phyloP scores from a whole-genome alignment of 176 grass and related monocot genomes.

The Zoysia pacifica region DNA sequence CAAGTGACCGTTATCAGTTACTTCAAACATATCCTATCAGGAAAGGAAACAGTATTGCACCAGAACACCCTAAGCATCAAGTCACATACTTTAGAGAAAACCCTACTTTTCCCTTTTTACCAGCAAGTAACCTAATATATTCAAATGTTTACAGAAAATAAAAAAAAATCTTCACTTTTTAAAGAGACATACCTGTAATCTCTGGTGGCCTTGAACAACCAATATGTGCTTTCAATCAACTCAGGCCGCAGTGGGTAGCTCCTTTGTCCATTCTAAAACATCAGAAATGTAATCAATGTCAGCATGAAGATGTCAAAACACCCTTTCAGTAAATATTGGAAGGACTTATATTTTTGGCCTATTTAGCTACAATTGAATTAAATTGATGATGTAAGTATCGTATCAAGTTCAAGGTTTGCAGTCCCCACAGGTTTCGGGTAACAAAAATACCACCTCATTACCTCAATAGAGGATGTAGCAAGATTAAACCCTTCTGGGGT shows the following conservation, averaged over 20 bases:
- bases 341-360: neutral
- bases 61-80: neutral
- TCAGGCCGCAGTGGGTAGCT: constrained; percentile 90
- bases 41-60: neutral
- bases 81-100: neutral
- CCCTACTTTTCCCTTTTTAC: constrained; percentile 3
- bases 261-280: constrained; percentile 80
- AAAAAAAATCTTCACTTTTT: constrained; percentile 45
- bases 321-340: neutral
- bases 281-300: constrained; percentile 9
- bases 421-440: neutral
- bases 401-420: constrained; percentile 12
- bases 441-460: constrained; percentile 35
- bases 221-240: constrained; percentile 98
- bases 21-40: neutral
- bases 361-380: constrained; percentile 8
- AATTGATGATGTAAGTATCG: neutral
- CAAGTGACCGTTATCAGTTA: neutral
- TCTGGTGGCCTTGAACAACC: constrained; percentile 95
- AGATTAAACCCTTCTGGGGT: constrained; percentile 98
- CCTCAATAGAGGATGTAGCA: constrained; percentile 82
- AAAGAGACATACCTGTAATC: constrained; percentile 81
- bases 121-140: neutral
- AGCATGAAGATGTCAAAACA: constrained; percentile 30
- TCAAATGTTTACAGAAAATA: constrained; percentile 2